Evolutionary conservation across 225 moss, liverwort and hornwort genomes (phyloP).

Genomic region (Polytrichum commune): DNA sequence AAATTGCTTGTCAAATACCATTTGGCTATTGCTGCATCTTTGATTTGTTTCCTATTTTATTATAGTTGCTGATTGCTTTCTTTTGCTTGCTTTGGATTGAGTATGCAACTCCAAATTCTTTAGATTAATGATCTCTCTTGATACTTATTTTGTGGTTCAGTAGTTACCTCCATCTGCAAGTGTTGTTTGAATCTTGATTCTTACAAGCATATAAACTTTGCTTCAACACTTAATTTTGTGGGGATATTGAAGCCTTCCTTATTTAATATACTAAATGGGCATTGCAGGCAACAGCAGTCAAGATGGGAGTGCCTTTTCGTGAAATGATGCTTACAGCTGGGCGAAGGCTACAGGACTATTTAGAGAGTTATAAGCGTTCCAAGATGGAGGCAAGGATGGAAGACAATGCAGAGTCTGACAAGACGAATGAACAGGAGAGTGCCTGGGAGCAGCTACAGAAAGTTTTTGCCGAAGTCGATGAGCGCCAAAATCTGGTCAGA

Average conservation of each 20-base stretch:
- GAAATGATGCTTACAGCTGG: conserved; percentile 88
- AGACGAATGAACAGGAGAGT: conserved; percentile 26
- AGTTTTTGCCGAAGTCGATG: conserved; percentile 74
- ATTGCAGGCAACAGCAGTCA: conserved; percentile 65
- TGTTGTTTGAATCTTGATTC: too few relatives aligned
- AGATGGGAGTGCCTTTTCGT: conserved; percentile 78
- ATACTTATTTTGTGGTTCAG: background rate
- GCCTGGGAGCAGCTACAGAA: conserved; percentile 81
- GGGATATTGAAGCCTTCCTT: background rate
- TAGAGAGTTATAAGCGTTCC: conserved; percentile 77
- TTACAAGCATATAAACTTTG: too few relatives aligned
- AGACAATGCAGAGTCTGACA: conserved; percentile 34
- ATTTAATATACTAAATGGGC: conserved; percentile 4
- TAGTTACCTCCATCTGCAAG: background rate
- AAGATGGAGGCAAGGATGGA: conserved; percentile 41
- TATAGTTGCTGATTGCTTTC: too few relatives aligned
- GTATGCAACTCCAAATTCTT: too few relatives aligned
- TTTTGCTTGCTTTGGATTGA: too few relatives aligned
- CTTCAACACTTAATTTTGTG: too few relatives aligned
- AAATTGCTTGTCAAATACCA: too few relatives aligned
- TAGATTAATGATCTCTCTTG: too few relatives aligned
- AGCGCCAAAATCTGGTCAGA: conserved; percentile 63
- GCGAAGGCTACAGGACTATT: conserved; percentile 84
- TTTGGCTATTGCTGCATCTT: too few relatives aligned
- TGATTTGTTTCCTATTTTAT: too few relatives aligned